These are phyloP conservation scores for Fusarium sp. DNA, from an alignment of 2,329 filamentous ascomycete genomes.

Conservation along the genomic window DNA sequence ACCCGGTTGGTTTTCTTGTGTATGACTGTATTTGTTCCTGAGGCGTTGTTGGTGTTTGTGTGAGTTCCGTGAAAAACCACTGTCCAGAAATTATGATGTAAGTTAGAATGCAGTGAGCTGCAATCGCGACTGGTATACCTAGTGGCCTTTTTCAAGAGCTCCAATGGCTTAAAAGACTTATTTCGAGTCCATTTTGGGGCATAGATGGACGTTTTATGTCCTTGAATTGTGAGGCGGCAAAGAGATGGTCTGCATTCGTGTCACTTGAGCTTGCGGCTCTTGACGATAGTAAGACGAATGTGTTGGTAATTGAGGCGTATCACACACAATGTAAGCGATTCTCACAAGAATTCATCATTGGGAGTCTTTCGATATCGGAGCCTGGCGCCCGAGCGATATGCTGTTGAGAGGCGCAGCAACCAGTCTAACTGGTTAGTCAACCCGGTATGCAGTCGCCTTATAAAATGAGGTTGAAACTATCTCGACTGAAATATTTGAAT, in stretches of 20 bases:
- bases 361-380: neutral
- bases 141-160: neutral
- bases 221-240: neutral
- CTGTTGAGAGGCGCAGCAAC: slow-evolving; percentile 23
- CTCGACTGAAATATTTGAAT: neutral
- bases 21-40: neutral
- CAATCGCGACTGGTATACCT: neutral
- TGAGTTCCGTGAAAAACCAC: neutral
- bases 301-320: neutral
- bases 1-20: neutral
- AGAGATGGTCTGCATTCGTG: neutral
- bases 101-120: neutral
- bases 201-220: slow-evolving; percentile 26
- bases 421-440: neutral
- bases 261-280: slow-evolving; percentile 2
- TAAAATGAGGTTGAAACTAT: slow-evolving; percentile 16
- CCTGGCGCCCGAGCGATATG: slow-evolving; percentile 26
- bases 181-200: neutral
- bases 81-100: neutral
- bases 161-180: neutral
- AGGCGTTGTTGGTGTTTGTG: slow-evolving; percentile 4
- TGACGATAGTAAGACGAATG: slow-evolving; percentile 9
- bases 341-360: neutral
- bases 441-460: slow-evolving; percentile 11
- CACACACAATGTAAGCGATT: neutral